Evolutionary conservation across 805 yeast species (phyloP).

Genomic region (Kuraishia capsulata): DNA sequence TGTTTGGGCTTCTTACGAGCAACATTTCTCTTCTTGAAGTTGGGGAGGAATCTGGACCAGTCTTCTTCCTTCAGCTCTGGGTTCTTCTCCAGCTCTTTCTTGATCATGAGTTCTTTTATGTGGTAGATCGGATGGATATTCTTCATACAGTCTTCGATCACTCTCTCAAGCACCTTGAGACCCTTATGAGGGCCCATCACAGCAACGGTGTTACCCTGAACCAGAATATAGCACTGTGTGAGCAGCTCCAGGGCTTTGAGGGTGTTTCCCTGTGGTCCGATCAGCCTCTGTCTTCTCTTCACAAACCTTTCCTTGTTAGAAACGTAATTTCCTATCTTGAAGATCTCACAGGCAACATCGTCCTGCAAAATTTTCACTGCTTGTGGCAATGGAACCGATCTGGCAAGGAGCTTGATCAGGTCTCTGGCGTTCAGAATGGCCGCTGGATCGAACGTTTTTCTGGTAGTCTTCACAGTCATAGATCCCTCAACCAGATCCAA

Average conservation of each 20-base stretch:
- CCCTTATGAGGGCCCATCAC: conserved; percentile 97
- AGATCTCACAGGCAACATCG: conserved; percentile 91
- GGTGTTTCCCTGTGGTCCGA: conserved; percentile 96
- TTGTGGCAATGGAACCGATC: conserved; percentile 96
- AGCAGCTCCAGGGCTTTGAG: conserved; percentile 89
- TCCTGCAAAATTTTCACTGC: conserved; percentile 88
- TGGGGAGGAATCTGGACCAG: conserved; percentile 94
- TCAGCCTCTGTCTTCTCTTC: conserved; percentile 90
- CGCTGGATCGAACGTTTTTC: conserved; percentile 94
- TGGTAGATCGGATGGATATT: conserved; percentile 97
- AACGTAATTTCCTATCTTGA: conserved; percentile 86
- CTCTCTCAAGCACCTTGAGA: conserved; percentile 81
- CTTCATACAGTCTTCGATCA: conserved; percentile 96
- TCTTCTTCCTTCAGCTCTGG: conserved; percentile 95
- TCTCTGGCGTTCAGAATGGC: conserved; percentile 91
- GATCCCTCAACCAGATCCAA: conserved; percentile 92
- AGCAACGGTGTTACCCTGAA: conserved; percentile 95
- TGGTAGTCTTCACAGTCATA: conserved; percentile 92
- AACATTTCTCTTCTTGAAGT: conserved; percentile 92
- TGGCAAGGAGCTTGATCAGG: conserved; percentile 82
- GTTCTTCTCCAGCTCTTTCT: conserved; percentile 86
- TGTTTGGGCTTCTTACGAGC: conserved; percentile 84
- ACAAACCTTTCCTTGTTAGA: conserved; percentile 88
- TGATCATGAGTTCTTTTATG: conserved; percentile 95
- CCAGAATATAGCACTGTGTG: conserved; percentile 92